Conservation (phyloP, 805 yeast genomes). For the Candida nemodendra region DNA sequence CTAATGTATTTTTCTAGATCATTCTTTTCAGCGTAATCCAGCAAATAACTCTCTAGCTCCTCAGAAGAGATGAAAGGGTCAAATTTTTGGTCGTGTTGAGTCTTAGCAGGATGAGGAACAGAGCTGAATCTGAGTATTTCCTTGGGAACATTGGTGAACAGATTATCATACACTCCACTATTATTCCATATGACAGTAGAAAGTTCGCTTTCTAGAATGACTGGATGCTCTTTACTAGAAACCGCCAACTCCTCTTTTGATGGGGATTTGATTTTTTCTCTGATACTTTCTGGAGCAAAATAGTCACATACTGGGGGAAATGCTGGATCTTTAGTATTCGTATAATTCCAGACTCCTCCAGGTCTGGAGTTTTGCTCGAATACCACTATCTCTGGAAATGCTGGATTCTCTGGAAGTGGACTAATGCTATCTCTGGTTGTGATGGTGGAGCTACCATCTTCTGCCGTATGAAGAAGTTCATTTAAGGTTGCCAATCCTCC, state of each 20-base stretch:
- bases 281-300: conserved; percentile 6
- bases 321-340: conserved; percentile 17
- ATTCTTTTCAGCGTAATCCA: conserved; percentile 41
- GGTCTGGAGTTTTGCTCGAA: conserved; percentile 54
- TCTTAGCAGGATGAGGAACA: conserved; percentile 46
- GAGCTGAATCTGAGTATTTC: conserved; percentile 62
- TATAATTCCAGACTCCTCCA: conserved; percentile 79
- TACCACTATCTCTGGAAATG: conserved; percentile 47
- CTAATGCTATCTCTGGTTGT: conserved; percentile 36
- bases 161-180: conserved; percentile 57
- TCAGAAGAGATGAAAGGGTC: conserved; percentile 55
- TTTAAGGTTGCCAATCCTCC: conserved; percentile 56
- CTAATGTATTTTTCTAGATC: conserved; percentile 28
- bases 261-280: conserved; percentile 4
- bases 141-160: conserved; percentile 68
- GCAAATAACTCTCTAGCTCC: conserved; percentile 55
- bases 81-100: conserved; percentile 9
- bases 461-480: conserved; percentile 25
- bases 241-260: conserved; percentile 27
- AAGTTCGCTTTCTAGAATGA: conserved; percentile 26
- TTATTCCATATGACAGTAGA: conserved; percentile 35
- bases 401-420: conserved; percentile 53
- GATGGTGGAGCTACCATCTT: conserved; percentile 21
- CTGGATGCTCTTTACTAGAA: conserved; percentile 32
- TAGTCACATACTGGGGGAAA: conserved; percentile 18